Evolutionary conservation across 2,329 filamentous ascomycete genomes (phyloP), one percentile per base, ranked within the genome.

Genomic region (Metarhizium anisopliae): DNA sequence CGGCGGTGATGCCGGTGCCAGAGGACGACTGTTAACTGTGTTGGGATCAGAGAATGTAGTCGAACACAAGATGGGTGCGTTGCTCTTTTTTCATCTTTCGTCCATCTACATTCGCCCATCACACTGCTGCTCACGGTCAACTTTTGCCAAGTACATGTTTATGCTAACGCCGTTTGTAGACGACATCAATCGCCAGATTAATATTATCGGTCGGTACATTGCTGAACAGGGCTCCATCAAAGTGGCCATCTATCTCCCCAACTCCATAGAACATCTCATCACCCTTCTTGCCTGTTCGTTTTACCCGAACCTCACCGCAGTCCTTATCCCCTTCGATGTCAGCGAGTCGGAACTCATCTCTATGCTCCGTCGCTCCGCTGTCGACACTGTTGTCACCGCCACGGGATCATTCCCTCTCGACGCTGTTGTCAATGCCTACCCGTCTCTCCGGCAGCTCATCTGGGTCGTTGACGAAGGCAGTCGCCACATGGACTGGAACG

Each of bases 381-480:
- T 88, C 53, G 92, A 99, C 68, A 84, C 87, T 3, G 77, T 99
- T 18, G 80, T 99, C 58, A 90, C 90, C 2, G 85, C 87, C 36
- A 92, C 93, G 3, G 94, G 94, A 47, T 84, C 87, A n/a, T 81
- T 97, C 56, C 89, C 94, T 25, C 83, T 96, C 47, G 85, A 90
- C 59, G 74, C 80, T 42, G 80, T 95, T 13, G 80, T 84, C 53
- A 82, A 85, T 64, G 79, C 77, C 54, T 90, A 89, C 64, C 79
- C 85, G 5, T 79, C 81, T 42, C 78, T 99, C 50, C 85, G 85
- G 59, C 84, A 91, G 62, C 79, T 96, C 36, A 82, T 96, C 63
- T 97, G 92, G 90, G 92, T 96, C 13, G 90, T 95, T 5, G 93
- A 96, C 64, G 83, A 90, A 66, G 90, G 90, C 47, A 96, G 86